phyloP scores from a whole-genome alignment of 495 filamentous ascomycete species.

The Tuber melanosporum region DNA sequence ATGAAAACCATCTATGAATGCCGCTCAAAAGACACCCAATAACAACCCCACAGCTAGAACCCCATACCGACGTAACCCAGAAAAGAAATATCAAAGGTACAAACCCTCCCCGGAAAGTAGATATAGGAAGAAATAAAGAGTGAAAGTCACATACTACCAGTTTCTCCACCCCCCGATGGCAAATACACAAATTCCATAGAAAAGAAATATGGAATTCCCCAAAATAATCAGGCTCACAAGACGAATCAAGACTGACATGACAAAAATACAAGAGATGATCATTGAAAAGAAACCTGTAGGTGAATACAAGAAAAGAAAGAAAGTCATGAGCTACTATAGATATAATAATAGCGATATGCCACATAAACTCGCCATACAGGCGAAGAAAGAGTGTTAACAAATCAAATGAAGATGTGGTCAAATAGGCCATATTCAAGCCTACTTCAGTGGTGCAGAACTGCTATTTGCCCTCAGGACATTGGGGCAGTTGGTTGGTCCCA shows the following conservation, averaged over 20 bases:
- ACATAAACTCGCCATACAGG: not conserved
- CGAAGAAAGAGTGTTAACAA: not conserved
- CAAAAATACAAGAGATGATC: not conserved
- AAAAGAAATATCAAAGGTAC: not conserved
- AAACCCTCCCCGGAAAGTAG: not conserved
- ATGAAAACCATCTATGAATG: not conserved
- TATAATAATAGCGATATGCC: not conserved
- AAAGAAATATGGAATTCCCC: not conserved
- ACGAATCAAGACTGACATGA: not conserved
- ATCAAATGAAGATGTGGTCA: not conserved
- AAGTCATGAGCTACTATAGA: not conserved
- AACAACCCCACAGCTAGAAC: not conserved
- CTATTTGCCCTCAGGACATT: slow-evolving; percentile 28
- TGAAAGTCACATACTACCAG: not conserved
- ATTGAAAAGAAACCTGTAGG: not conserved
- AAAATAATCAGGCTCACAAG: not conserved
- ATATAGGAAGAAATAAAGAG: not conserved
- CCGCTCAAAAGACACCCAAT: not conserved
- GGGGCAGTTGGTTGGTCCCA: slow-evolving; percentile 78
- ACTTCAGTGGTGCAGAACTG: not conserved
- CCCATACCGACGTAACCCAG: not conserved
- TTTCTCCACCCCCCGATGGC: not conserved
- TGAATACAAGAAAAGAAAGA: not conserved
- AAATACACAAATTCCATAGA: not conserved
- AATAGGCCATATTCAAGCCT: not conserved